These are phyloP conservation scores for Talaromyces pinophilus DNA, from an alignment of 2,329 filamentous ascomycete species.

Conservation along the genomic window DNA sequence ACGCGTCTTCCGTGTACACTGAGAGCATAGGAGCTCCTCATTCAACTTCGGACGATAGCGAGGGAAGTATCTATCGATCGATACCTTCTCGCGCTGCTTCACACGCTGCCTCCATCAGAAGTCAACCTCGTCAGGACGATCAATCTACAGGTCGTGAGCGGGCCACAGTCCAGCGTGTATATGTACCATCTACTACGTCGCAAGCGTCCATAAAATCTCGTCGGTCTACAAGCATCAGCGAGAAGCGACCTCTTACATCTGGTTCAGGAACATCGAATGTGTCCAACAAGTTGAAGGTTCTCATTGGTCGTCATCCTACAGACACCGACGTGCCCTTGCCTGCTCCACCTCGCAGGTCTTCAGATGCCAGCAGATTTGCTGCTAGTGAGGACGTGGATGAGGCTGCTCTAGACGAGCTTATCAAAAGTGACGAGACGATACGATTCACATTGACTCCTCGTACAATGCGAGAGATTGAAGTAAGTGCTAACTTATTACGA, in stretches of 20 bases:
- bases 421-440: constrained; percentile 78
- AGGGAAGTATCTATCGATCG: constrained; percentile 29
- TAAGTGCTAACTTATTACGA: constrained; percentile 46
- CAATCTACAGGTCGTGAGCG: constrained; percentile 37
- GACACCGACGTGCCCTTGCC: constrained; percentile 31
- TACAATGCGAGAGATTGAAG: constrained; percentile 74
- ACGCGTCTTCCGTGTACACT: constrained; percentile 22
- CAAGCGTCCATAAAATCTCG: constrained; percentile 35
- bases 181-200: constrained; percentile 33
- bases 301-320: constrained; percentile 38
- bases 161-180: constrained; percentile 45
- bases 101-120: constrained; percentile 29
- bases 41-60: constrained; percentile 36
- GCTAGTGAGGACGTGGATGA: constrained; percentile 49
- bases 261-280: constrained; percentile 45
- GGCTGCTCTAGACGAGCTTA: constrained; percentile 74
- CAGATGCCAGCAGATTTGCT: constrained; percentile 38
- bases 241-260: constrained; percentile 43
- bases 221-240: constrained; percentile 44
- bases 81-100: constrained; percentile 30
- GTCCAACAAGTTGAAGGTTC: constrained; percentile 46
- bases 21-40: constrained; percentile 28
- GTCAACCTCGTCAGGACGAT: constrained; percentile 30
- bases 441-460: constrained; percentile 80
- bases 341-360: constrained; percentile 38